Conservation (phyloP, 495 filamentous ascomycete genomes). For the Hypoxylon lenormandii region DNA sequence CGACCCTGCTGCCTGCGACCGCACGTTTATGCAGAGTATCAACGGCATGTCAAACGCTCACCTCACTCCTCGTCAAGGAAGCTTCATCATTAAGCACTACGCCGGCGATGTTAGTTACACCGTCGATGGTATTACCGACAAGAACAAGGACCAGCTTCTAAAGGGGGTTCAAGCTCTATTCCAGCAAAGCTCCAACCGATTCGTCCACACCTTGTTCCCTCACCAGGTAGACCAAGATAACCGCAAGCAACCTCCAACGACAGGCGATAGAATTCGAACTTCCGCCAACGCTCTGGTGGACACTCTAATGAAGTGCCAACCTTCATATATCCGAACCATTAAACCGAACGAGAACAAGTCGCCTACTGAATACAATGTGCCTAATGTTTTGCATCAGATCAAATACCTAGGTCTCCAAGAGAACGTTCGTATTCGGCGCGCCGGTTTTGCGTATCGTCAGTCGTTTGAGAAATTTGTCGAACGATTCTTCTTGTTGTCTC, state of each 20-base stretch:
- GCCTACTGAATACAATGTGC: constrained; percentile 86
- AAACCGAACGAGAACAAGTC: constrained; percentile 99
- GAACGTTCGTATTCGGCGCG: constrained; percentile 96
- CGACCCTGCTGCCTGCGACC: constrained; percentile 91
- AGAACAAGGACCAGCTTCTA: constrained; percentile 97
- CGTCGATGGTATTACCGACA: constrained; percentile 97
- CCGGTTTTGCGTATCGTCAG: constrained; percentile 96
- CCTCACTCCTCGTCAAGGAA: constrained; percentile 90
- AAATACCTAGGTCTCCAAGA: constrained; percentile 99
- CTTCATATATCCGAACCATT: constrained; percentile 98
- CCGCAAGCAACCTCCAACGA: constrained; percentile 90
- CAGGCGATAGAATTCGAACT: constrained; percentile 94
- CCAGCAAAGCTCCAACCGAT: constrained; percentile 82
- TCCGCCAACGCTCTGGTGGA: constrained; percentile 96
- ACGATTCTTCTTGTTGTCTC: constrained; percentile 94
- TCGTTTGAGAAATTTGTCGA: constrained; percentile 99
- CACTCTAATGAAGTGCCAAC: constrained; percentile 95
- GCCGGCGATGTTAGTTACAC: constrained; percentile 97
- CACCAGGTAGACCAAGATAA: constrained; percentile 95
- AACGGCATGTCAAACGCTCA: constrained; percentile 91
- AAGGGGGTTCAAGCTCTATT: constrained; percentile 94
- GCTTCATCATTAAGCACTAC: constrained; percentile 99
- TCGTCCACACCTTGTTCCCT: constrained; percentile 89
- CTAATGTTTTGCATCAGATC: constrained; percentile 97
- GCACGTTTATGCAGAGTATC: constrained; percentile 91